Evolutionary conservation across 768 basidiomycete species (phyloP).

Genomic region (Termitomyces eurrhizus): DNA sequence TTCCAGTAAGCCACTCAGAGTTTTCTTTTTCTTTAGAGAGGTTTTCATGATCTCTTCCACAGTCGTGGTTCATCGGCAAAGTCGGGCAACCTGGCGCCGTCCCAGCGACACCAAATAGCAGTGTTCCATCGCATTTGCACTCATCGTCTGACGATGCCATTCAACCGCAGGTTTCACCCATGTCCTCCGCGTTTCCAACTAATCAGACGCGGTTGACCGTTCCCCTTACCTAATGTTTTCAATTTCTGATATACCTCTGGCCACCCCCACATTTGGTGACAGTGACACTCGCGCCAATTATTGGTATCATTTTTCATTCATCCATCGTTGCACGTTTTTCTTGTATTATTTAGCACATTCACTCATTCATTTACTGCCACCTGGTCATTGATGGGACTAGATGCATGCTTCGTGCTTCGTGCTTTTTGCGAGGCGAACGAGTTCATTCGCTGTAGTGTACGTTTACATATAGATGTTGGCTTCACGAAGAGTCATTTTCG

Average conservation of each 20-base stretch:
- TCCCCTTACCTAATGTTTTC: constrained; percentile 8
- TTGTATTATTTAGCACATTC: constrained; percentile 12
- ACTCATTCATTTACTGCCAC: not conserved
- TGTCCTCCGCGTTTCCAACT: constrained; percentile 80
- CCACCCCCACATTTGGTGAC: not conserved
- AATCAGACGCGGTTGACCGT: constrained; percentile 34
- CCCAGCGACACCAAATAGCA: constrained; percentile 41
- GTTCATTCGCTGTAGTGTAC: constrained; percentile 11
- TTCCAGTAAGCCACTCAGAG: constrained; percentile 56
- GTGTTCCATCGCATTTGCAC: constrained; percentile 28
- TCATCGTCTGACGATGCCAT: constrained; percentile 32
- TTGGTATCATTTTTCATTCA: constrained; percentile 1
- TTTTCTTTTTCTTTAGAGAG: not conserved
- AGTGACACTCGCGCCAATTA: not conserved
- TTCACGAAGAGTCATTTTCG: not conserved
- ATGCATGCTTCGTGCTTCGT: not conserved
- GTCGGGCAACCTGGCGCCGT: constrained; percentile 51
- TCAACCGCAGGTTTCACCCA: constrained; percentile 63
- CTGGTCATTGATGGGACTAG: not conserved
- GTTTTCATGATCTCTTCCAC: constrained; percentile 9
- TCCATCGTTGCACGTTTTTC: constrained; percentile 7
- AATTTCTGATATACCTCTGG: not conserved
- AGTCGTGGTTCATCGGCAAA: constrained; percentile 97
- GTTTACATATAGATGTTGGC: constrained; percentile 4
- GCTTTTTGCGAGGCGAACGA: not conserved